A percentile compares a stretch with the other conserved stretches of the same genome.
phyloP scores from a whole-genome alignment of 495 filamentous ascomycete genomes.

The Tuber calosporum region DNA sequence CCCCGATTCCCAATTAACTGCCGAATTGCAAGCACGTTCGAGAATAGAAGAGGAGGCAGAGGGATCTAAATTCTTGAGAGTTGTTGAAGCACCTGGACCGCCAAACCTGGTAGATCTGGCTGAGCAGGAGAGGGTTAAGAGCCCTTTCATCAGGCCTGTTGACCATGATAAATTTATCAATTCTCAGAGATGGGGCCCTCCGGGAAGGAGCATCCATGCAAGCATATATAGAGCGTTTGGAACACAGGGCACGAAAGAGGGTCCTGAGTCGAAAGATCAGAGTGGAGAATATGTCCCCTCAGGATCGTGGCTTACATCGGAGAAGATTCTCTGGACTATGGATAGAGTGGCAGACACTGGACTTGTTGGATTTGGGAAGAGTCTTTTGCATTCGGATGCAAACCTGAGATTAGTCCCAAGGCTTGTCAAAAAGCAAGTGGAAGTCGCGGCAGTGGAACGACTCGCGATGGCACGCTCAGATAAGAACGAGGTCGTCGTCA shows the following conservation, averaged over 20 bases:
- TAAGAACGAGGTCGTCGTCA: slow-evolving; percentile 23
- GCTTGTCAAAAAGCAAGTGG: slow-evolving; percentile 28
- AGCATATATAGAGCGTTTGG: slow-evolving; percentile 28
- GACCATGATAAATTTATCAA: slow-evolving; percentile 33
- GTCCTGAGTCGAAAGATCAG: neutral
- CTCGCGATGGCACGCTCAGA: slow-evolving; percentile 29
- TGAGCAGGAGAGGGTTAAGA: slow-evolving; percentile 17
- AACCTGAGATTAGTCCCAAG: slow-evolving; percentile 36
- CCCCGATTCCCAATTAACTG: slow-evolving; percentile 7
- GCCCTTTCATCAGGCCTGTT: slow-evolving; percentile 31
- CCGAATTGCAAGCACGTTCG: slow-evolving; percentile 16
- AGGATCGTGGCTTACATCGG: slow-evolving; percentile 15
- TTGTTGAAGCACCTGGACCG: slow-evolving; percentile 14
- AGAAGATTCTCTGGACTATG: slow-evolving; percentile 23
- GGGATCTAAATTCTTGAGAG: slow-evolving; percentile 6
- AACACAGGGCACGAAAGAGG: slow-evolving; percentile 3
- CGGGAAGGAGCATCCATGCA: slow-evolving; percentile 23
- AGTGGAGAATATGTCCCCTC: neutral
- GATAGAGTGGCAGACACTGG: slow-evolving; percentile 21
- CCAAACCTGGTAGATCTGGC: slow-evolving; percentile 23
- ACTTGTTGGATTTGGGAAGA: slow-evolving; percentile 27
- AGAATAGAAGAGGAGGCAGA: slow-evolving; percentile 19
- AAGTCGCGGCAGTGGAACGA: slow-evolving; percentile 34
- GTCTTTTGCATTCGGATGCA: slow-evolving; percentile 36
- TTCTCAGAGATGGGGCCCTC: slow-evolving; percentile 26